Percentiles rank a stretch among this genome's conserved stretches.
These are phyloP conservation scores for Adansonia gregorii DNA, from an alignment of 441 rosid genomes.

Conservation along the genomic window DNA sequence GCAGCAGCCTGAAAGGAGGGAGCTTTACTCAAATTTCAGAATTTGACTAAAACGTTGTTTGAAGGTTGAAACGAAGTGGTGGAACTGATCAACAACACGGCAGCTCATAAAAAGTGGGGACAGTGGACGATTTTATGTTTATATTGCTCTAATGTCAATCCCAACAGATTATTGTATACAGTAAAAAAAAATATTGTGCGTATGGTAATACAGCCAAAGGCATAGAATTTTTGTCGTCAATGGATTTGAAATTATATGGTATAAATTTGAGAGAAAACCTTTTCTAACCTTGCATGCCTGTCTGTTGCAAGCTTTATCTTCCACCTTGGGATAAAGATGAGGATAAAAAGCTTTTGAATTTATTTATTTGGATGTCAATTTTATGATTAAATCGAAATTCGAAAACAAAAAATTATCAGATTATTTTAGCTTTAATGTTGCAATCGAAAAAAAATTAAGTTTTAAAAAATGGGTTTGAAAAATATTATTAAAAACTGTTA, in stretches of 20 bases:
- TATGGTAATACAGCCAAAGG: background rate
- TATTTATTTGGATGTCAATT: too few species aligned
- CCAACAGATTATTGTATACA: conserved; percentile 6
- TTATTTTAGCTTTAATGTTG: too few species aligned
- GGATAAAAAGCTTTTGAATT: too few species aligned
- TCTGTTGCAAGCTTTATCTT: background rate
- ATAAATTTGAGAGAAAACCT: background rate
- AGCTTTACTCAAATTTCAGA: conserved; percentile 4
- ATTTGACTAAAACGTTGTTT: conserved; percentile 35
- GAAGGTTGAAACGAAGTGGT: conserved; percentile 27
- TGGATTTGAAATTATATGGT: background rate
- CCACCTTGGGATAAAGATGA: background rate
- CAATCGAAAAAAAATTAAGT: too few species aligned
- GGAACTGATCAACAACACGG: conserved; percentile 47
- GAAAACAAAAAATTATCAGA: too few species aligned
- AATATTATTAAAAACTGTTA: too few species aligned
- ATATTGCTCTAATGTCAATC: background rate
- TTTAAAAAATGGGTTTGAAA: too few species aligned
- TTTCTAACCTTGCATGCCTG: background rate
- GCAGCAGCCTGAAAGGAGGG: conserved; percentile 1
- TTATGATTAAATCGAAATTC: too few species aligned
- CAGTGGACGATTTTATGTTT: background rate
- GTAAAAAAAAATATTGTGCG: background rate
- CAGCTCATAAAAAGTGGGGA: conserved; percentile 21
- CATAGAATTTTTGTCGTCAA: background rate